Conservation (phyloP, 306 rosid genomes). For the Pyrus pyrifolia region DNA sequence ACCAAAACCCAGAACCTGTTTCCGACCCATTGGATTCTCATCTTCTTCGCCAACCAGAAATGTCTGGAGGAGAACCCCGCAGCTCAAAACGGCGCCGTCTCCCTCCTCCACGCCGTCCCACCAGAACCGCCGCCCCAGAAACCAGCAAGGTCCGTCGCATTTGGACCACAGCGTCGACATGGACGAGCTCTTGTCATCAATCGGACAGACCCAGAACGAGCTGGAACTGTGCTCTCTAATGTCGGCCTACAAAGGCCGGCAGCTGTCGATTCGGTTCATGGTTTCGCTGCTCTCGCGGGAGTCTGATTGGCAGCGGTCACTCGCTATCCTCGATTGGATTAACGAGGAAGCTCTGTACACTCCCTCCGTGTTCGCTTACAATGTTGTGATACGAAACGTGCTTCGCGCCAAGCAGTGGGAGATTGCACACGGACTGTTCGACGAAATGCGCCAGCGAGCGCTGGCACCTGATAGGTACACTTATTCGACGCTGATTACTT, state of each 20-base stretch:
- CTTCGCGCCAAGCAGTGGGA: slow-evolving; percentile 75
- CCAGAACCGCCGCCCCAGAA: slow-evolving; percentile 21
- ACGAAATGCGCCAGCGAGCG: slow-evolving; percentile 84
- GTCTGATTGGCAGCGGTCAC: slow-evolving; percentile 80
- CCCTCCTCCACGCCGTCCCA: slow-evolving; percentile 1
- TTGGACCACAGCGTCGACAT: slow-evolving; percentile 74
- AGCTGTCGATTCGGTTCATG: slow-evolving; percentile 79
- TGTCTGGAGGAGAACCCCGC: slow-evolving; percentile 53
- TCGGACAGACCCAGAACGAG: slow-evolving; percentile 49
- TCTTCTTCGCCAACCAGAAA: slow-evolving; percentile 34
- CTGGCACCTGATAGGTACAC: slow-evolving; percentile 85
- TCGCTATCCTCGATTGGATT: slow-evolving; percentile 86
- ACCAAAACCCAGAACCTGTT: slow-evolving; percentile 4
- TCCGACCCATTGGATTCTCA: slow-evolving; percentile 4
- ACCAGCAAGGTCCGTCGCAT: slow-evolving; percentile 20
- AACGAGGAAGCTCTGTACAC: slow-evolving; percentile 67
- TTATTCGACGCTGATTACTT: slow-evolving; percentile 78
- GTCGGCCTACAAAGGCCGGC: slow-evolving; percentile 52
- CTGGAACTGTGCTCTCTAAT: slow-evolving; percentile 51
- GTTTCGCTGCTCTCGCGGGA: slow-evolving; percentile 73
- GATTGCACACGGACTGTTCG: slow-evolving; percentile 82
- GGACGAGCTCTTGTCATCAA: slow-evolving; percentile 60
- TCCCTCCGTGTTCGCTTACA: slow-evolving; percentile 76
- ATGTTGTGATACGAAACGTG: slow-evolving; percentile 75
- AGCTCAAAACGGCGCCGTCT: slow-evolving; percentile 15